Base-by-base conservation (phyloP, 2,329 filamentous ascomycete species). In the Paramyrothecium roridum region DNA sequence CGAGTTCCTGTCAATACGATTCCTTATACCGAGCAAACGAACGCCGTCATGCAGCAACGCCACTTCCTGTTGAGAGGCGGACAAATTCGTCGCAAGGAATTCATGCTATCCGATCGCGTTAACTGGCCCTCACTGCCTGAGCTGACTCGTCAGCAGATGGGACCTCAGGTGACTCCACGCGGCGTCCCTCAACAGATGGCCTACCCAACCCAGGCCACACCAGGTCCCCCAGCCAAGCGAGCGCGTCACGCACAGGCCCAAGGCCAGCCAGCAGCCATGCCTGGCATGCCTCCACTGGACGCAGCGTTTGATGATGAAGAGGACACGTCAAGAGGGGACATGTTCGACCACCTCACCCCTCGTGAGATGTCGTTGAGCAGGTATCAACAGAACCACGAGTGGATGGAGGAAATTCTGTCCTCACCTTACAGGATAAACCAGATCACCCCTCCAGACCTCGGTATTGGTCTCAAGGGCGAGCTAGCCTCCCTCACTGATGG, bases 331-430 rank as follows among this genome's bases (percentile, higher is more conserved):
- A 82, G 90, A 20, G 92, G 92, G 26, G 95, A 99, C 70, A 82
- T 93, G 69, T 91, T 99, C 65, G 95, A 99, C 68, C 85, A 91
- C 59, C 78, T 97, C 59, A 93, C 91, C 0, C 93, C 93, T 3
- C 84, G 93, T 47, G 95, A 99, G 60, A 89, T 99, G 58, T 96
- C 92, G 63, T 79, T 91, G 57, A 85, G 86, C 60, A 85, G 95
- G 54, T 99, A 97, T 71, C 88, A 88, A 69, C 92, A 97, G 68
- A 96, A 99, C 65, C 93, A 99, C 66, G 91, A 96, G 70, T 98
- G 93, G 95, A 96, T 99, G 91, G 95, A 98, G 67, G 93, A 99
- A 73, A 87, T 99, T 26, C 83, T 98, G 53, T 91, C 90, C 1
- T 98, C 93, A 1, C 91, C 93, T 0, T 97, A 96, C 68, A 82